Base-by-base conservation (phyloP, 306 rosid genomes). In the Rosa chinensis region DNA sequence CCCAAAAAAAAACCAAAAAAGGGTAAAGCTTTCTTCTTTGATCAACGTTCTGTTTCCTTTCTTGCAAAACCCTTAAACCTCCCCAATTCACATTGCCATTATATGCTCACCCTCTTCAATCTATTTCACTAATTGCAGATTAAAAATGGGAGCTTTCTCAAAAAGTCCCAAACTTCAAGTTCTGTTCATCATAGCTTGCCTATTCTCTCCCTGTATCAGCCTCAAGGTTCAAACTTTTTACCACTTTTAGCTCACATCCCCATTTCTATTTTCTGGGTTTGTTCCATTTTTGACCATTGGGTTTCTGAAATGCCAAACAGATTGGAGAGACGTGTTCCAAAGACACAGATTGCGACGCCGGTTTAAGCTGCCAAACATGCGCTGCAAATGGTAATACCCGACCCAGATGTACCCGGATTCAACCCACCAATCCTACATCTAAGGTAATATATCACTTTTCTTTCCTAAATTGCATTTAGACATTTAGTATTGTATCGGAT, bases 291-390 rank as follows among this genome's bases (percentile, higher is more conserved):
- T 48, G 16, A 70, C 47, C 21, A 47, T 23, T 74, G 64, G 11
- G 66, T 64, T 52, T 78, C 68, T 43, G 66, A 69, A 35, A 62
- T 69, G 13, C 45, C 71, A 76, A 73, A 76, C 86, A 96, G 99
- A 90, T 96, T 78, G 99, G 99, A 87, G 99, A 96, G 89, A 96
- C 92, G 16, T 96, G 99, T 67, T 86, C 93, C 3, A 56, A 90
- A 35, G 84, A 74, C 68, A 64, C 66, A 25, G 83, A 87, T 50
- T 96, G 99, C 78, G 97, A 96, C 23, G 62, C 78, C 62, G 97
- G 97, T 45, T 84, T 93, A 37, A 83, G 69, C 62, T 96, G 99
- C 82, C 86, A 85, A 8, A 87, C 90, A 12, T 96, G 99, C 83
- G 80, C 86, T 13, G 93, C 89, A 0, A 96, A 91, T 80, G 99